Percentiles rank a stretch among this genome's conserved stretches.
phyloP scores from a whole-genome alignment of 129 eudicot species.

The Flaveria robusta region DNA sequence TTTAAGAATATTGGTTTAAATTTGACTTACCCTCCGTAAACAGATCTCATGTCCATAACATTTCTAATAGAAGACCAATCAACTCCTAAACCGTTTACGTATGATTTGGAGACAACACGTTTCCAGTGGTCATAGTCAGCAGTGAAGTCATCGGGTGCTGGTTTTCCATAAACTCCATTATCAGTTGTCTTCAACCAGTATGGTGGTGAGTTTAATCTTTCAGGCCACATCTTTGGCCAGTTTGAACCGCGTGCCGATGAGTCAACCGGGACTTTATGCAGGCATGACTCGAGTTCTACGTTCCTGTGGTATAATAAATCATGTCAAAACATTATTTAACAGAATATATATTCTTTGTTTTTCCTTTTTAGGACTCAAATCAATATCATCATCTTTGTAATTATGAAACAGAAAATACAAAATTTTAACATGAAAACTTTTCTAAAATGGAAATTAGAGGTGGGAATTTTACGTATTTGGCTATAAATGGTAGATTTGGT shows the following conservation, averaged over 20 bases:
- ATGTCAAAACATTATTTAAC: slow-evolving; percentile 2
- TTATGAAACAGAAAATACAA: not conserved
- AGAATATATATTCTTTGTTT: not conserved
- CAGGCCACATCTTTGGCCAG: slow-evolving; percentile 68
- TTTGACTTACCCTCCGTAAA: slow-evolving; percentile 65
- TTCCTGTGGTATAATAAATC: slow-evolving; percentile 44
- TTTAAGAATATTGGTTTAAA: slow-evolving; percentile 7
- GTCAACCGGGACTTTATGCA: slow-evolving; percentile 54
- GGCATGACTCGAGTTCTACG: slow-evolving; percentile 59
- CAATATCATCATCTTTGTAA: not conserved
- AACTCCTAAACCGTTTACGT: slow-evolving; percentile 57
- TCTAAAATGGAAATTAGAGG: not conserved
- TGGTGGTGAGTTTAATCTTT: slow-evolving; percentile 55
- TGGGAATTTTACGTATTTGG: not conserved
- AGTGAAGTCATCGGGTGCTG: slow-evolving; percentile 52
- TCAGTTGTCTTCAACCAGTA: slow-evolving; percentile 52
- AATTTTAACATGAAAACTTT: not conserved
- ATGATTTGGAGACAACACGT: slow-evolving; percentile 48
- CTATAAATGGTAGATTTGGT: not conserved
- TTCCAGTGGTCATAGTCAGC: slow-evolving; percentile 58
- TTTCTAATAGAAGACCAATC: slow-evolving; percentile 64
- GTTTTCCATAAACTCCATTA: slow-evolving; percentile 55
- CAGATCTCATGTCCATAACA: slow-evolving; percentile 73
- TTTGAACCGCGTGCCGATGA: slow-evolving; percentile 44
- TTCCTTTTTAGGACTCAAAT: not conserved